Percentiles rank a stretch among this genome's conserved stretches.
Conservation (phyloP, 306 rosid genomes). For the Prinsepia uniflora region DNA sequence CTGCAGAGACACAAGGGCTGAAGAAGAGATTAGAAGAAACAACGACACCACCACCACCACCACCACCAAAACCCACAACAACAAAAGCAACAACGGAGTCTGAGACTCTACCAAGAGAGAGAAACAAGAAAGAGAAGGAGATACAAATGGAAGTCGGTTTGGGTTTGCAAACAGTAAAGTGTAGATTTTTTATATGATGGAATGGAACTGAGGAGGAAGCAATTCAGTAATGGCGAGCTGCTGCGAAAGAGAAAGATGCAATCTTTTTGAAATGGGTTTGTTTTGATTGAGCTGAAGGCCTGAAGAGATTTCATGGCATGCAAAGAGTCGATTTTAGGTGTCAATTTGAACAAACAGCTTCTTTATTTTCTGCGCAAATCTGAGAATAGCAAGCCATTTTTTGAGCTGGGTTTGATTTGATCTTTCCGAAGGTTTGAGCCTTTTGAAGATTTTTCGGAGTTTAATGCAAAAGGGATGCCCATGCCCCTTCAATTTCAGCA, state of each 20-base stretch:
- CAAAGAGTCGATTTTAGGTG: too few relatives aligned
- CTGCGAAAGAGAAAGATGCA: neutral
- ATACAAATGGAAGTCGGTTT: constrained; percentile 7
- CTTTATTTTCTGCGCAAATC: constrained; percentile 18
- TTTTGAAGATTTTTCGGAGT: neutral
- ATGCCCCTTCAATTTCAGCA: constrained; percentile 30
- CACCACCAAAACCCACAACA: neutral
- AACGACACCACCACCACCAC: constrained; percentile 7
- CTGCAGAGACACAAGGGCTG: constrained; percentile 29
- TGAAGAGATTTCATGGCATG: neutral
- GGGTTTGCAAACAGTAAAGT: neutral
- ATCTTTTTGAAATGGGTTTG: constrained; percentile 13
- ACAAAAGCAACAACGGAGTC: neutral
- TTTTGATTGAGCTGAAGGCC: constrained; percentile 10
- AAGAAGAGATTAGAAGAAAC: constrained; percentile 13
- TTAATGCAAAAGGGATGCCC: constrained; percentile 28
- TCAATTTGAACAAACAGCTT: too few relatives aligned
- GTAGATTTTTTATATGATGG: neutral
- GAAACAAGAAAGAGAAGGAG: too few relatives aligned
- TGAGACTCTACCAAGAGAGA: constrained; percentile 3
- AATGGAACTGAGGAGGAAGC: constrained; percentile 21
- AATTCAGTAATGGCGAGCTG: constrained; percentile 1
- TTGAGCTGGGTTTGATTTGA: neutral
- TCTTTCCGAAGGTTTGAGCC: neutral
- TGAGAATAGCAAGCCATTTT: constrained; percentile 10